Percentiles rank a stretch among this genome's conserved stretches.
Evolutionary conservation across 495 filamentous ascomycete species (phyloP).

Genomic region (Hypoxylon fuscum): DNA sequence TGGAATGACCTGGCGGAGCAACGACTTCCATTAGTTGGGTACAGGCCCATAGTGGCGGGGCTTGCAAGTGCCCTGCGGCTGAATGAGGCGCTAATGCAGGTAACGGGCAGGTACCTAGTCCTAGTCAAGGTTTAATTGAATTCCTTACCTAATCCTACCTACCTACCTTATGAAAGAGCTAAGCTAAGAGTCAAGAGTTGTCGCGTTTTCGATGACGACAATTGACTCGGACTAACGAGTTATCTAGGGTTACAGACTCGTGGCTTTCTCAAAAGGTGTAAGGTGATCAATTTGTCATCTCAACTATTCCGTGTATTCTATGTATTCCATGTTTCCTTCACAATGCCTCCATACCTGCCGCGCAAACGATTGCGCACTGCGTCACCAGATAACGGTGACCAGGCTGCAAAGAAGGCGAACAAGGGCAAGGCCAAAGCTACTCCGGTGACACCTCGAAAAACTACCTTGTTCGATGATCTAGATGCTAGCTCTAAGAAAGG

Average conservation of each 20-base stretch:
- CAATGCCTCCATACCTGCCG: slow-evolving; percentile 58
- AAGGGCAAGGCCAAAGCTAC: slow-evolving; percentile 31
- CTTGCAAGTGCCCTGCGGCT: slow-evolving; percentile 22
- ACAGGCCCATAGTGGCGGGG: slow-evolving; percentile 20
- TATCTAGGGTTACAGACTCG: not conserved
- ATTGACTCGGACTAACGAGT: slow-evolving; percentile 4
- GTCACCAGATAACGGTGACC: slow-evolving; percentile 34
- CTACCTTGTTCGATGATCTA: slow-evolving; percentile 72
- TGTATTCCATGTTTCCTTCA: slow-evolving; percentile 14
- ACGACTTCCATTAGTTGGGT: not conserved
- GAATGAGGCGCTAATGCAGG: slow-evolving; percentile 14
- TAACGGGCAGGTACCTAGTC: not conserved
- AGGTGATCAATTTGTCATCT: not conserved
- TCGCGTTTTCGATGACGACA: slow-evolving; percentile 47
- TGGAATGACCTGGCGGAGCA: slow-evolving; percentile 40
- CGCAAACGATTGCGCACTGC: slow-evolving; percentile 55
- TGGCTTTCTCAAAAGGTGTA: not conserved
- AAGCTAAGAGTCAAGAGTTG: slow-evolving; percentile 38
- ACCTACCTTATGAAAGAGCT: not conserved
- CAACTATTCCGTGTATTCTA: not conserved
- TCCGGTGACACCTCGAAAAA: slow-evolving; percentile 54
- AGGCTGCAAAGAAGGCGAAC: slow-evolving; percentile 14
- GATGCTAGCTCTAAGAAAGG: slow-evolving; percentile 63
- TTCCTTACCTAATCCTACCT: not conserved
- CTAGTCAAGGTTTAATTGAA: slow-evolving; percentile 20